Evolutionary conservation across 495 filamentous ascomycete genomes (phyloP).

Genomic region (Penicillium tannophilum): DNA sequence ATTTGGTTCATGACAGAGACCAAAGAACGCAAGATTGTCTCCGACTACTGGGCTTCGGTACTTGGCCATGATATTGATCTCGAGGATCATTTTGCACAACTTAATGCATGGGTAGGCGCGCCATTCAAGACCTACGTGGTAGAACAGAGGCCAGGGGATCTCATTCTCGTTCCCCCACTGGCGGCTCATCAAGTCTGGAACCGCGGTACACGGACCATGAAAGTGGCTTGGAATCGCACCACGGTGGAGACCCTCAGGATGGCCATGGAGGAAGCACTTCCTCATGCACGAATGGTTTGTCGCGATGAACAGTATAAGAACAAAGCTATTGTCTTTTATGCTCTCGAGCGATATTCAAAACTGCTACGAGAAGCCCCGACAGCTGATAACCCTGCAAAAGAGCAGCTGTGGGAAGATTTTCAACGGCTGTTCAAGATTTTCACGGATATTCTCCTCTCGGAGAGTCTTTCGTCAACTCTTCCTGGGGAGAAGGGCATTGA

Average conservation of each 20-base stretch:
- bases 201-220: constrained; percentile 89
- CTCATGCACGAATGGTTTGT: constrained; percentile 85
- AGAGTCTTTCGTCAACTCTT: constrained; percentile 68
- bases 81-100: constrained; percentile 91
- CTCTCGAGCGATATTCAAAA: constrained; percentile 73
- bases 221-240: constrained; percentile 97
- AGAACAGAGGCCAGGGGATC: constrained; percentile 90
- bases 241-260: constrained; percentile 87
- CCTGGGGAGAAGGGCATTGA: constrained; percentile 67
- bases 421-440: constrained; percentile 73
- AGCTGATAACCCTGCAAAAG: constrained; percentile 53
- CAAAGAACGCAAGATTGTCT: constrained; percentile 81
- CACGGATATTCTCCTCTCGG: constrained; percentile 75
- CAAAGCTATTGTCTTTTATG: constrained; percentile 89
- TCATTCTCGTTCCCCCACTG: constrained; percentile 91
- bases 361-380: constrained; percentile 54
- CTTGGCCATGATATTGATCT: constrained; percentile 96
- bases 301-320: constrained; percentile 99
- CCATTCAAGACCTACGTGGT: constrained; percentile 91
- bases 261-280: constrained; percentile 82
- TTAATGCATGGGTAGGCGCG: constrained; percentile 89
- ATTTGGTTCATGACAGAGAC: constrained; percentile 98
- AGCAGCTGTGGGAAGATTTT: constrained; percentile 76
- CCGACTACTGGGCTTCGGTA: constrained; percentile 88
- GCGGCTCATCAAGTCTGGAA: constrained; percentile 99